Evolutionary conservation across 2,329 filamentous ascomycete species (phyloP).

Genomic region (Ciborinia camelliae): DNA sequence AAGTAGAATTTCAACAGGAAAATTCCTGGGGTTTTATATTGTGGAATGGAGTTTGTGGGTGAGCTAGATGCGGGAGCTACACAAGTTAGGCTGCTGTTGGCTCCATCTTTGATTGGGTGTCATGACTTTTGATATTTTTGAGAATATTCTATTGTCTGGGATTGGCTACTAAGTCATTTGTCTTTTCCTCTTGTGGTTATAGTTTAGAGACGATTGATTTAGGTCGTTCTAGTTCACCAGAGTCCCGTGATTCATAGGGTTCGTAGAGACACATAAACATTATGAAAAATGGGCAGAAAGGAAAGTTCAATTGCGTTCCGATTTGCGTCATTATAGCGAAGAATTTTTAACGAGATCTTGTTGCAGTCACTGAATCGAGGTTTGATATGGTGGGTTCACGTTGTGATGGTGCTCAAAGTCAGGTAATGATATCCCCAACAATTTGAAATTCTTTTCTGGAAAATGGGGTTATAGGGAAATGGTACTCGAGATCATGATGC

Average conservation of each 20-base stretch:
- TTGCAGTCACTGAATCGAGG: not conserved
- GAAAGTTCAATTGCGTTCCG: not conserved
- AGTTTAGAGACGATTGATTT: not conserved
- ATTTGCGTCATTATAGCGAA: not conserved
- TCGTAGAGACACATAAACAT: no score
- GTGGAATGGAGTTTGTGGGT: not conserved
- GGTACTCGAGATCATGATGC: not conserved
- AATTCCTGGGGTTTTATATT: fast-evolving
- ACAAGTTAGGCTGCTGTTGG: not conserved
- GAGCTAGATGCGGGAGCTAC: not conserved
- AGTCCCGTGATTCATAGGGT: not conserved
- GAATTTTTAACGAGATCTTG: not conserved
- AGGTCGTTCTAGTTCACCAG: not conserved
- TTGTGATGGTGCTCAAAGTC: not conserved
- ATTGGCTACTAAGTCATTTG: not conserved
- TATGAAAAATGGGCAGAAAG: not conserved
- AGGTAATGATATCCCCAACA: not conserved
- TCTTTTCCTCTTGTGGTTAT: not conserved
- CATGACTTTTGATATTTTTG: not conserved
- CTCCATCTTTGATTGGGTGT: not conserved
- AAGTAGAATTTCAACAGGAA: not conserved
- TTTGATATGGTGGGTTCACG: not conserved
- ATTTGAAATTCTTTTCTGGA: not conserved
- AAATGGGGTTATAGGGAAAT: not conserved
- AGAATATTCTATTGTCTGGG: not conserved